Conservation (phyloP, 2,329 filamentous ascomycete genomes). For the Xylogone sp. region DNA sequence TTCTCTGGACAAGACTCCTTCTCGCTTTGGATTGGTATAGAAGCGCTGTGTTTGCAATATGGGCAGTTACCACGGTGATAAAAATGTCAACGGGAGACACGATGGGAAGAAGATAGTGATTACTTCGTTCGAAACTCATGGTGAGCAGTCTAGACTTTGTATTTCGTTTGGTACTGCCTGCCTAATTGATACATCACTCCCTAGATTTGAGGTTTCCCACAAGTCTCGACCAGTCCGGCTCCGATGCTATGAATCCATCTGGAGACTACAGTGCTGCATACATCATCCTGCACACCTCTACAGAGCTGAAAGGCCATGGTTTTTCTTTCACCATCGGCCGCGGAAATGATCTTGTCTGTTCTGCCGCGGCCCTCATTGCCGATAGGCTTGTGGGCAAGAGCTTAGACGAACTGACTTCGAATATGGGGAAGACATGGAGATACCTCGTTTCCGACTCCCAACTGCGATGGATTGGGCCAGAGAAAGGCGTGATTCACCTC, state of each 20-base stretch:
- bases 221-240: constrained; percentile 15
- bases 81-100: too few species aligned
- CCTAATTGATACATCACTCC: too few species aligned
- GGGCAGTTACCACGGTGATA: too few species aligned
- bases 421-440: constrained; percentile 89
- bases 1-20: too few species aligned
- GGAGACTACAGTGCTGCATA: constrained; percentile 81
- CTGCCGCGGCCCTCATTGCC: constrained; percentile 74
- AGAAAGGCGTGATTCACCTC: constrained; percentile 92
- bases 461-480: constrained; percentile 88
- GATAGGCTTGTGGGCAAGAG: constrained; percentile 72
- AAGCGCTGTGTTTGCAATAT: too few species aligned
- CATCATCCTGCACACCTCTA: constrained; percentile 79
- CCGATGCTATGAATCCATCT: constrained; percentile 18
- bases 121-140: background rate
- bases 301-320: constrained; percentile 63
- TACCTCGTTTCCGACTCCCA: constrained; percentile 89
- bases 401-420: constrained; percentile 69
- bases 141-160: too few species aligned
- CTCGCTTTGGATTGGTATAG: too few species aligned
- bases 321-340: constrained; percentile 78
- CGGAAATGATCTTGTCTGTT: constrained; percentile 89
- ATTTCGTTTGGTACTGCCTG: too few species aligned
- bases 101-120: background rate
- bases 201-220: constrained; percentile 17